Percentiles rank a stretch among this genome's conserved stretches.
These are phyloP conservation scores for Solanum chiquidenum DNA, from an alignment of 257 asterid species.

Conservation along the genomic window DNA sequence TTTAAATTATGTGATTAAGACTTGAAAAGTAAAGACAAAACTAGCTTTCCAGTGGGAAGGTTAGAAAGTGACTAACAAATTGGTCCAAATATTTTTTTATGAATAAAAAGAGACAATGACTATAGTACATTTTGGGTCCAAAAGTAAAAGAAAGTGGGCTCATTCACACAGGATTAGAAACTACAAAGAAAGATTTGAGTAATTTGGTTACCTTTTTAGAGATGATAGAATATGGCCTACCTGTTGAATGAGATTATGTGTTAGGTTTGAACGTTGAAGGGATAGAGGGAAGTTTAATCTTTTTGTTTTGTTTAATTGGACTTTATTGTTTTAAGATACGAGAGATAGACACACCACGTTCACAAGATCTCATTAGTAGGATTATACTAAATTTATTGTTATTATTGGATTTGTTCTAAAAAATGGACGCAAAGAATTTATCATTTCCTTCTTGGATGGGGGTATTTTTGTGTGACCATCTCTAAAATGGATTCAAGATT, in stretches of 20 bases:
- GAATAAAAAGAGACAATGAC: neutral
- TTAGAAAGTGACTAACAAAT: neutral
- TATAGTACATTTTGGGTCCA: neutral
- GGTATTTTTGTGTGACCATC: neutral
- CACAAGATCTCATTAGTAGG: neutral
- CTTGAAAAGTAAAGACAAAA: constrained; percentile 2
- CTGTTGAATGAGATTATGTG: neutral
- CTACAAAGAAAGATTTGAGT: neutral
- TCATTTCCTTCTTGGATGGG: neutral
- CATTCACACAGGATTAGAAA: neutral
- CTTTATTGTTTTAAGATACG: neutral
- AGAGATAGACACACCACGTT: neutral
- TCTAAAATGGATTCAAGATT: neutral
- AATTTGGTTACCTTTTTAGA: neutral
- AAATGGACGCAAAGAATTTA: neutral
- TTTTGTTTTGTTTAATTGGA: neutral
- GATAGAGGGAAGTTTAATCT: neutral
- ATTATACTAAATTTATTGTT: too few species aligned
- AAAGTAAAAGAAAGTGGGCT: neutral
- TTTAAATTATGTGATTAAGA: neutral
- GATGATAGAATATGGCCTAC: neutral
- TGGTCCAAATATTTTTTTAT: neutral
- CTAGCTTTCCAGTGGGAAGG: neutral
- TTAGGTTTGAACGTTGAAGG: neutral
- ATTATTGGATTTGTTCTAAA: neutral